Evolutionary conservation across 2,329 filamentous ascomycete genomes (phyloP).

Genomic region (Apiospora sp.): DNA sequence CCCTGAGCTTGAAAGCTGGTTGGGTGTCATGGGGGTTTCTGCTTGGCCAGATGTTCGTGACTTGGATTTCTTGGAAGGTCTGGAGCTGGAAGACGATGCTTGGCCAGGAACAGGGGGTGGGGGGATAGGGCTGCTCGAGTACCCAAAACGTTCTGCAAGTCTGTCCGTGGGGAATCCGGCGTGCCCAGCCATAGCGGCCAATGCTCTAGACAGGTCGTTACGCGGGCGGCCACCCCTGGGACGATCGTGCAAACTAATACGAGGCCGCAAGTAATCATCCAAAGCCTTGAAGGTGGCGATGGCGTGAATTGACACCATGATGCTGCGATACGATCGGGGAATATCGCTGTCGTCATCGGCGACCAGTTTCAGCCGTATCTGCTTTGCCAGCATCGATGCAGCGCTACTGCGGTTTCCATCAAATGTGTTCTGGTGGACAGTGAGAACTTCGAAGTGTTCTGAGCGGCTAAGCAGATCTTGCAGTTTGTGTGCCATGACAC

Average conservation of each 20-base stretch:
- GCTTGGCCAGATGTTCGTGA: constrained; percentile 52
- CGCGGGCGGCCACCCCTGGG: constrained; percentile 68
- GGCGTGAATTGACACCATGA: constrained; percentile 98
- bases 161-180: constrained; percentile 65
- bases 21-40: constrained; percentile 51
- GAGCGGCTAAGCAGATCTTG: constrained; percentile 96
- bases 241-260: constrained; percentile 83
- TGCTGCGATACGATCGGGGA: constrained; percentile 85
- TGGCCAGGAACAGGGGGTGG: constrained; percentile 47
- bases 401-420: constrained; percentile 91
- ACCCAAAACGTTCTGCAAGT: constrained; percentile 52
- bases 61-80: constrained; percentile 55
- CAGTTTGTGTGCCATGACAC: constrained; percentile 89
- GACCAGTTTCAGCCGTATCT: constrained; percentile 86
- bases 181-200: constrained; percentile 81
- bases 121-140: constrained; percentile 48
- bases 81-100: constrained; percentile 55
- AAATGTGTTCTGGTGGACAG: constrained; percentile 90
- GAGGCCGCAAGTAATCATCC: constrained; percentile 92
- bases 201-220: constrained; percentile 70
- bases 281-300: constrained; percentile 97
- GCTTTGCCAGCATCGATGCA: constrained; percentile 95
- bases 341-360: constrained; percentile 93
- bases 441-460: constrained; percentile 97
- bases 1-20: constrained; percentile 56